Percentiles rank a stretch among this genome's conserved stretches.
Conservation (phyloP, 1,284 basidiomycete species). For the Leccinum insolens region DNA sequence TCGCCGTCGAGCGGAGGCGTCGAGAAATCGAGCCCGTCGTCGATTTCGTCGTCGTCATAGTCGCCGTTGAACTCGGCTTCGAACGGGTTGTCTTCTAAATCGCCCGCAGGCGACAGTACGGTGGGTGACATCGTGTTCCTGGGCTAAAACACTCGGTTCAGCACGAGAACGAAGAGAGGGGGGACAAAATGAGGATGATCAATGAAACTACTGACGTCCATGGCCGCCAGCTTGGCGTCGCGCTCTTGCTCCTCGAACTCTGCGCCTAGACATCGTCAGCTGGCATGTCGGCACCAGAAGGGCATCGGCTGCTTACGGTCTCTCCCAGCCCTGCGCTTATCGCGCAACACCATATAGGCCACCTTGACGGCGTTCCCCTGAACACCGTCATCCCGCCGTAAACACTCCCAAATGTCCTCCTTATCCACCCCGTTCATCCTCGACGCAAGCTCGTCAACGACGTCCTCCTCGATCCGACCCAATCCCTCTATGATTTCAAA, state of each 20-base stretch:
- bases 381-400: constrained; percentile 78
- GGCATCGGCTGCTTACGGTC: constrained; percentile 55
- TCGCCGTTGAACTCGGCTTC: constrained; percentile 66
- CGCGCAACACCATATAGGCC: constrained; percentile 91
- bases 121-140: constrained; percentile 67
- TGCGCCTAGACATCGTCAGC: constrained; percentile 53
- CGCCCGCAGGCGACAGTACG: constrained; percentile 53
- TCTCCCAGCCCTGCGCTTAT: constrained; percentile 86
- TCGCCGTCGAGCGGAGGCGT: constrained; percentile 44
- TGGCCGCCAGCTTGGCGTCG: constrained; percentile 77
- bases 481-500: constrained; percentile 82
- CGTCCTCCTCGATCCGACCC: constrained; percentile 87
- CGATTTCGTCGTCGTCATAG: constrained; percentile 61
- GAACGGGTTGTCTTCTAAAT: constrained; percentile 73
- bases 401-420: constrained; percentile 85
- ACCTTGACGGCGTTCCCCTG: constrained; percentile 96
- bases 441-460: constrained; percentile 81
- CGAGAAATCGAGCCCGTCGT: constrained; percentile 67
- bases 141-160: constrained; percentile 46
- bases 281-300: neutral
- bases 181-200: neutral
- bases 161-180: neutral
- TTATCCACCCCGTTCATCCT: constrained; percentile 79
- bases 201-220: constrained; percentile 59
- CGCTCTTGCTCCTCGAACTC: constrained; percentile 79